Percentiles rank a stretch among this genome's conserved stretches.
Conservation (phyloP, 169 alveolate genomes). For the Perkinsus chesapeaki region DNA sequence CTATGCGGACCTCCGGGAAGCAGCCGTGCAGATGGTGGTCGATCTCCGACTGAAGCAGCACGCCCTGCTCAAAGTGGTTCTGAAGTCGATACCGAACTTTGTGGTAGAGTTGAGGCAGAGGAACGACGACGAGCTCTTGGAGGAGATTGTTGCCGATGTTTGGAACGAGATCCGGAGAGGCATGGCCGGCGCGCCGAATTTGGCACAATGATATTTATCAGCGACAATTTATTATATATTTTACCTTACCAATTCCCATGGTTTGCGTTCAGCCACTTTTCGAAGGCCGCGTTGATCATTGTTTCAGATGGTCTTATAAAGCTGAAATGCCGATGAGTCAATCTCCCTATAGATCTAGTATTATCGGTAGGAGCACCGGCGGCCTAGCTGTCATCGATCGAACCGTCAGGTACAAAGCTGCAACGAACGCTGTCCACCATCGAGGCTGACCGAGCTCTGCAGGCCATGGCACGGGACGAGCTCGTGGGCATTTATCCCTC, state of each 20-base stretch:
- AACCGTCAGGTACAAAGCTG: not conserved
- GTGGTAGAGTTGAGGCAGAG: not conserved
- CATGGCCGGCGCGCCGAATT: not conserved
- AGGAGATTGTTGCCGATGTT: not conserved
- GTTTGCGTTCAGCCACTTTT: not conserved
- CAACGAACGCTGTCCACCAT: not conserved
- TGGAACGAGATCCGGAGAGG: not conserved
- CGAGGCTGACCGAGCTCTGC: not conserved
- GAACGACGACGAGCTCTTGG: not conserved
- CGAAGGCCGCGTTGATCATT: not conserved
- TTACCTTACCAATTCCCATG: not conserved
- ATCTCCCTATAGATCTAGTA: too few relatives aligned
- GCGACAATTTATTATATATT: not conserved
- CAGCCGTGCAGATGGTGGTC: not conserved
- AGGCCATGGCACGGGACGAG: not conserved
- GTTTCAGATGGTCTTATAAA: too few relatives aligned
- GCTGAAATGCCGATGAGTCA: too few relatives aligned
- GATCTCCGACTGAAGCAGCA: not conserved
- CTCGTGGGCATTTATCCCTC: not conserved
- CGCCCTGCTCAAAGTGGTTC: not conserved
- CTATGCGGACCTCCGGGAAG: not conserved
- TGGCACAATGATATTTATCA: not conserved
- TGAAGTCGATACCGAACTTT: not conserved
- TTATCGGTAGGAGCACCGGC: too few relatives aligned
- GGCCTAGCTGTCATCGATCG: too few relatives aligned